Conservation (phyloP, 805 yeast genomes). For the Candida manassasensis region DNA sequence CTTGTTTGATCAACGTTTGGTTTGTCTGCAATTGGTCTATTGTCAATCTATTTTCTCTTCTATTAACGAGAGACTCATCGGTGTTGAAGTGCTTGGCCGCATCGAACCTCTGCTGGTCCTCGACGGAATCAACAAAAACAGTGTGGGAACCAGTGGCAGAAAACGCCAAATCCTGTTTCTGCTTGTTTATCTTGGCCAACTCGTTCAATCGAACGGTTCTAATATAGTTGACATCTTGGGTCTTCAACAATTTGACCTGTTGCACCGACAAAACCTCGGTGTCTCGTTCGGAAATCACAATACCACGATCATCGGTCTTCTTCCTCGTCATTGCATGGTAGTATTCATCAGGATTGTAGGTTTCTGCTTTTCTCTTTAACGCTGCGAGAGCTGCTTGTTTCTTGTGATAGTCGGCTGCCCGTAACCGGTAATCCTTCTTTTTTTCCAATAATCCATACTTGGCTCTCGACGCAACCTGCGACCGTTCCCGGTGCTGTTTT, state of each 20-base stretch:
- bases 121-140: constrained; percentile 69
- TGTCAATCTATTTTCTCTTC: constrained; percentile 70
- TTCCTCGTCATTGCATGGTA: constrained; percentile 85
- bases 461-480: constrained; percentile 74
- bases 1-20: constrained; percentile 24
- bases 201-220: constrained; percentile 74
- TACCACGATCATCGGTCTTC: constrained; percentile 66
- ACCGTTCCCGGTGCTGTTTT: constrained; percentile 92
- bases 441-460: constrained; percentile 86
- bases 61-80: constrained; percentile 53
- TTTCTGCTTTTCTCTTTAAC: constrained; percentile 64
- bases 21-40: constrained; percentile 51
- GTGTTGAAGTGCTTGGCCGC: constrained; percentile 70
- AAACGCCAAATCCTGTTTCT: constrained; percentile 45
- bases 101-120: constrained; percentile 53
- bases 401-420: constrained; percentile 55
- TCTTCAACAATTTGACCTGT: constrained; percentile 77
- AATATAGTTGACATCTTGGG: constrained; percentile 87
- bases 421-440: constrained; percentile 52
- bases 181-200: constrained; percentile 55
- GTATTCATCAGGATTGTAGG: constrained; percentile 90
- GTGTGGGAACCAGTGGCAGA: constrained; percentile 72
- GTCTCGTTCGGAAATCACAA: constrained; percentile 61
- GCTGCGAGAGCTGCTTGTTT: constrained; percentile 63
- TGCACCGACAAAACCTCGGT: constrained; percentile 58